These are phyloP conservation scores for Candida smagusa DNA, from an alignment of 1,139 yeast genomes.

Conservation along the genomic window DNA sequence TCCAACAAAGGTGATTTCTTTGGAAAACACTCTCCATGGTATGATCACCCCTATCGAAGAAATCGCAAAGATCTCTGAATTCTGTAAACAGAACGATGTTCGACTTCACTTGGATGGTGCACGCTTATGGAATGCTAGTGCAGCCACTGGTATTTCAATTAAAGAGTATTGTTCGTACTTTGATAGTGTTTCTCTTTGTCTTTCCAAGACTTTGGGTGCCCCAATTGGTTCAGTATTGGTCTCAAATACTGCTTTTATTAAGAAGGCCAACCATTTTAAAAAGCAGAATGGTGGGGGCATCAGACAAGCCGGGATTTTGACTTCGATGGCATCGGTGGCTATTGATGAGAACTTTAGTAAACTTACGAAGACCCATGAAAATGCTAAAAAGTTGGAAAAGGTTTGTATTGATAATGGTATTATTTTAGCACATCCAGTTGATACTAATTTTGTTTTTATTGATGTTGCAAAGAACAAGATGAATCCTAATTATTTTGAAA, in stretches of 20 bases:
- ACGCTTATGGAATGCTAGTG: constrained; percentile 88
- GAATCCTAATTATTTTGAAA: constrained; percentile 53
- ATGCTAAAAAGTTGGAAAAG: constrained; percentile 64
- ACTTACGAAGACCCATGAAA: constrained; percentile 60
- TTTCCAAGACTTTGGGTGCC: constrained; percentile 90
- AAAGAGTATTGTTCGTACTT: constrained; percentile 73
- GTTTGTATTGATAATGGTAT: constrained; percentile 56
- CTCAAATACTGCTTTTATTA: constrained; percentile 58
- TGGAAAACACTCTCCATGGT: constrained; percentile 90
- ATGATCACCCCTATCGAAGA: constrained; percentile 80
- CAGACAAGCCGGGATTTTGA: constrained; percentile 82
- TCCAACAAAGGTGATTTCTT: constrained; percentile 78
- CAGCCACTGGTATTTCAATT: constrained; percentile 67
- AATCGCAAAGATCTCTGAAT: constrained; percentile 64
- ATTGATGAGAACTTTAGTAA: constrained; percentile 69
- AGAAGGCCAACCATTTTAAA: constrained; percentile 80
- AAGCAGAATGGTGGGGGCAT: constrained; percentile 96
- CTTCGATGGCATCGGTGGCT: constrained; percentile 79
- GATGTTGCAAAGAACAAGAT: constrained; percentile 60
- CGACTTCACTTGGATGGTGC: constrained; percentile 91
- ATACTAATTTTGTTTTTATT: constrained; percentile 83
- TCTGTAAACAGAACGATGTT: constrained; percentile 64
- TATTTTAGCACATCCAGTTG: constrained; percentile 67
- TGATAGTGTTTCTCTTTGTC: constrained; percentile 85
- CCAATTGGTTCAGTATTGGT: constrained; percentile 92